A percentile compares a stretch with the other conserved stretches of the same genome.
Conservation (phyloP, 306 rosid species). For the Lathyrus aphaca region DNA sequence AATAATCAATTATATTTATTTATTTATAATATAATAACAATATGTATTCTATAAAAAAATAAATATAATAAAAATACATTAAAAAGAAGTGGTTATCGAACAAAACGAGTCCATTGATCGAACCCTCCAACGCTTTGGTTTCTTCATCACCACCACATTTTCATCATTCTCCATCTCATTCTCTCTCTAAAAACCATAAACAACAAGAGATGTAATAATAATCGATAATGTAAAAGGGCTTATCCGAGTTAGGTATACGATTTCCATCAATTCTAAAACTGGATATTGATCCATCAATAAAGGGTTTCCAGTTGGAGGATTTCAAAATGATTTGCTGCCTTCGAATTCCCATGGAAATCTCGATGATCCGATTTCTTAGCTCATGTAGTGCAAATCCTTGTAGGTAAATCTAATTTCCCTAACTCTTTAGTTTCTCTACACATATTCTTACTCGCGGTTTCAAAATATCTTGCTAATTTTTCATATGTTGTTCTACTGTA, state of each 20-base stretch:
- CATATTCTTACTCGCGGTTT: background rate
- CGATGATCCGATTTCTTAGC: slow-evolving; percentile 91
- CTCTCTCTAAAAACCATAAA: slow-evolving; percentile 33
- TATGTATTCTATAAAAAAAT: too few species aligned
- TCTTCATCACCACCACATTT: too few species aligned
- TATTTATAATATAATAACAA: too few species aligned
- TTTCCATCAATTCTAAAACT: slow-evolving; percentile 39
- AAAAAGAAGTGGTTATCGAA: slow-evolving; percentile 41
- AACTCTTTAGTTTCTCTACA: too few species aligned
- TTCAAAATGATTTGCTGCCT: slow-evolving; percentile 51
- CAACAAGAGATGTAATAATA: too few species aligned
- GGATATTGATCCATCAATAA: slow-evolving; percentile 46
- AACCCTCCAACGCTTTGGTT: too few species aligned
- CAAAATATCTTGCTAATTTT: slow-evolving; percentile 22
- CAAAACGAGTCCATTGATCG: slow-evolving; percentile 44
- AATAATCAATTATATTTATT: too few species aligned
- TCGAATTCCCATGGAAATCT: slow-evolving; percentile 79
- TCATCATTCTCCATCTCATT: background rate
- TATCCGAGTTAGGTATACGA: slow-evolving; percentile 58
- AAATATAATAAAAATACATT: too few species aligned
- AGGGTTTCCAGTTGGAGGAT: slow-evolving; percentile 30
- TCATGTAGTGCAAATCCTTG: slow-evolving; percentile 97
- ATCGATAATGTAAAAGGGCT: too few species aligned
- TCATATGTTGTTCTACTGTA: background rate
- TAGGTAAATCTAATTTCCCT: too few species aligned